These are phyloP conservation scores for Stereocaulon alpinum DNA, from an alignment of 495 filamentous ascomycete genomes.

Conservation along the genomic window DNA sequence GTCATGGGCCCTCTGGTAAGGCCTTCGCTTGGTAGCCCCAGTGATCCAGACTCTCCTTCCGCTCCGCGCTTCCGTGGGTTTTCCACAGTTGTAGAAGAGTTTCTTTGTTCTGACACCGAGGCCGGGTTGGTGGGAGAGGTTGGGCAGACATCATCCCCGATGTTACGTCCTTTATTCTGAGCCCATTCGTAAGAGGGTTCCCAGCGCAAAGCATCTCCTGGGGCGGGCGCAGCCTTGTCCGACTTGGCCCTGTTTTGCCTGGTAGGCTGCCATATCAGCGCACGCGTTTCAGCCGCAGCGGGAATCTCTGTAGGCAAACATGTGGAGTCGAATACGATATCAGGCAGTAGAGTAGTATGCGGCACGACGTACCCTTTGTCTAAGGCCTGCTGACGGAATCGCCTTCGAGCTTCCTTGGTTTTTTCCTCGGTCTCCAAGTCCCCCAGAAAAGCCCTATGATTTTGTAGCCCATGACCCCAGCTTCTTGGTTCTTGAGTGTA, in stretches of 20 bases:
- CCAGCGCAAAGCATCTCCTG: neutral
- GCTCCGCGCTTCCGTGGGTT: neutral
- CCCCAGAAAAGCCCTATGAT: neutral
- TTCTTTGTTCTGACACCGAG: neutral
- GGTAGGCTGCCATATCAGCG: neutral
- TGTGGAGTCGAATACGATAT: no score
- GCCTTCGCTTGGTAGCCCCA: no score
- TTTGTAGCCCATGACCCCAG: neutral
- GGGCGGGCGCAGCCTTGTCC: neutral
- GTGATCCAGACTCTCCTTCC: neutral
- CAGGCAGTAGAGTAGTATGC: no score
- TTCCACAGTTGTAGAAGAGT: no score
- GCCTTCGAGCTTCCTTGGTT: neutral
- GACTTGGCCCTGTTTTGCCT: neutral
- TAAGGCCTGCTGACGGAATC: neutral
- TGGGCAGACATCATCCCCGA: neutral
- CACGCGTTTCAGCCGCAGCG: no score
- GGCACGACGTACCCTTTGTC: neutral
- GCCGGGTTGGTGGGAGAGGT: neutral
- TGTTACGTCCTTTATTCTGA: neutral
- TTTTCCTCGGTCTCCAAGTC: neutral
- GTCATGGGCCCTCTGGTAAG: no score
- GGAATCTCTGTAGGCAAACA: no score
- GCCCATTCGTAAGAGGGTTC: neutral
- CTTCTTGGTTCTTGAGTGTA: neutral